Conservation (phyloP, 306 rosid genomes). For the Geum urbanum region DNA sequence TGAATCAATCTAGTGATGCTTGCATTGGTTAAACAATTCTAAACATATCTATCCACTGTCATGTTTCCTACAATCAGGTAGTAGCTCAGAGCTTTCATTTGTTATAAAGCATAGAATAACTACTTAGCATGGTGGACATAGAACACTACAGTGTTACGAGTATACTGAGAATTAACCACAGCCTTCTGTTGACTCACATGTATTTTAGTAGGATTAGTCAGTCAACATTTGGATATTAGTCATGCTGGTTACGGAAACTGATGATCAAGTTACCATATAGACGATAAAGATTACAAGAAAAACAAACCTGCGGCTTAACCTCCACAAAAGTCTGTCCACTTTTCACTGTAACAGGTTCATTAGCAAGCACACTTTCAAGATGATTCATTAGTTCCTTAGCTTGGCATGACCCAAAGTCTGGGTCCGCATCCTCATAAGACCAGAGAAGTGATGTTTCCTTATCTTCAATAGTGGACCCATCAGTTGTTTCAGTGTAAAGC, state of each 20-base stretch:
- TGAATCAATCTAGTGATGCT: too few relatives aligned
- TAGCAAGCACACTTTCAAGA: conserved; percentile 76
- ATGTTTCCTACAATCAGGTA: too few relatives aligned
- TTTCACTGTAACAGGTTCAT: conserved; percentile 74
- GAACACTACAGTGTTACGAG: neutral
- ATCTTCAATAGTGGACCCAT: conserved; percentile 73
- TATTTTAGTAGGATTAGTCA: neutral
- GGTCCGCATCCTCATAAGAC: conserved; percentile 74
- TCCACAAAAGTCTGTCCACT: conserved; percentile 60
- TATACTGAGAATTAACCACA: neutral
- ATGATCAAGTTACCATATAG: neutral
- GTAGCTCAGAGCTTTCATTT: neutral
- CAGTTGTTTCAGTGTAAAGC: conserved; percentile 76
- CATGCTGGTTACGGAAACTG: neutral
- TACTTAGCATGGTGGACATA: too few relatives aligned
- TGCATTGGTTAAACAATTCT: too few relatives aligned
- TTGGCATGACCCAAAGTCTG: conserved; percentile 74
- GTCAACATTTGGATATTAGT: neutral
- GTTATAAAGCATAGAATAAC: neutral
- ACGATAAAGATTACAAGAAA: neutral
- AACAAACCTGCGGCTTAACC: conserved; percentile 71
- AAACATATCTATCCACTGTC: too few relatives aligned
- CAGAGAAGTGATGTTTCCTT: conserved; percentile 62
- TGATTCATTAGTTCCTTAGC: conserved; percentile 80
- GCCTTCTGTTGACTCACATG: neutral